phyloP scores from a whole-genome alignment of 2,329 filamentous ascomycete species.

The Davidsoniella neocaledoniae region DNA sequence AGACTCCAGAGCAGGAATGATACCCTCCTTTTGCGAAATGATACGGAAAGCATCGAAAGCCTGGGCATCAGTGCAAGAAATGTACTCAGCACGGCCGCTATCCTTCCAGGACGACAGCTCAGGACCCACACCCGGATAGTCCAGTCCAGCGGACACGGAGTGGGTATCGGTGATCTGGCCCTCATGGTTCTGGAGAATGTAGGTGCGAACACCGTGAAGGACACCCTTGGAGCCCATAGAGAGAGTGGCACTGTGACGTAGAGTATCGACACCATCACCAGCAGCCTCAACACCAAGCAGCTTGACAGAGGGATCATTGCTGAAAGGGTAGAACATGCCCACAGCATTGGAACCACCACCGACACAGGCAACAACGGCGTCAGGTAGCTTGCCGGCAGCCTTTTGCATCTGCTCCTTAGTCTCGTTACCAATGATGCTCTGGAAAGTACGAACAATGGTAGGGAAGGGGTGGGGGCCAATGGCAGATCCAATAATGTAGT shows the following conservation, averaged over 20 bases:
- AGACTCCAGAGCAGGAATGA: conserved; percentile 89
- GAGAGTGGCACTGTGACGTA: conserved; percentile 74
- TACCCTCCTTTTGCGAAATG: conserved; percentile 78
- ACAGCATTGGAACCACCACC: conserved; percentile 89
- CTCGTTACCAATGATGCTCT: conserved; percentile 88
- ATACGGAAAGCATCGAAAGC: conserved; percentile 77
- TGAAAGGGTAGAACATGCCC: conserved; percentile 97
- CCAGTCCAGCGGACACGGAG: conserved; percentile 87
- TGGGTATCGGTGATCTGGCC: conserved; percentile 93
- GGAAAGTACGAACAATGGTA: conserved; percentile 92
- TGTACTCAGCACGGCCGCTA: conserved; percentile 65
- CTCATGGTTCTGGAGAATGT: conserved; percentile 81
- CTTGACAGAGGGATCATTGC: conserved; percentile 68
- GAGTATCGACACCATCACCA: conserved; percentile 78
- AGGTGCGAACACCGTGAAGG: conserved; percentile 87
- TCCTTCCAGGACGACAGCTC: conserved; percentile 93
- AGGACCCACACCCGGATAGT: conserved; percentile 93
- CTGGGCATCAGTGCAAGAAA: conserved; percentile 80
- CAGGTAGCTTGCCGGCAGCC: conserved; percentile 74
- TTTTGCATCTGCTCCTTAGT: conserved; percentile 83
- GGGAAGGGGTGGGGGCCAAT: conserved; percentile 98
- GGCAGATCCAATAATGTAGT: conserved; percentile 96
- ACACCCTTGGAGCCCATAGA: conserved; percentile 79
- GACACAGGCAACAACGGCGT: conserved; percentile 91
- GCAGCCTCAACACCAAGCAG: conserved; percentile 89